These are phyloP conservation scores for Cryptosporidium ubiquitum DNA, from an alignment of 169 alveolate species.

Conservation along the genomic window DNA sequence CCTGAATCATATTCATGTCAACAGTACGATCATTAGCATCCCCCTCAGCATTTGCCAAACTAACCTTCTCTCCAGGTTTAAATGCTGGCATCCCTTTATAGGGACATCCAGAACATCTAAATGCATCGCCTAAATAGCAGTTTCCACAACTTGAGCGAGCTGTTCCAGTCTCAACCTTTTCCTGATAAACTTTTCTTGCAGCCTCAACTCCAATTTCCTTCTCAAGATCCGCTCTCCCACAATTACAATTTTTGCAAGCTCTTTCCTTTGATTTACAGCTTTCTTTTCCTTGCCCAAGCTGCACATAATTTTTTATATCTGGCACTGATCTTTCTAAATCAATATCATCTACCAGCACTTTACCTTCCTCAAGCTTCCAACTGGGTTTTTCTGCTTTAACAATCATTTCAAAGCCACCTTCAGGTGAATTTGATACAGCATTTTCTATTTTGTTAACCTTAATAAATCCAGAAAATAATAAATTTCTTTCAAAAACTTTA, in stretches of 20 bases:
- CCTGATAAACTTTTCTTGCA: conserved; percentile 80
- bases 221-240: conserved; percentile 92
- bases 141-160: conserved; percentile 89
- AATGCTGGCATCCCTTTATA: conserved; percentile 94
- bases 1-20: conserved; percentile 16
- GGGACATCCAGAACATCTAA: conserved; percentile 94
- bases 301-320: conserved; percentile 31
- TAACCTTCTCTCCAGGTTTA: conserved; percentile 91
- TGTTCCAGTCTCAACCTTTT: conserved; percentile 83
- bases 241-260: conserved; percentile 94
- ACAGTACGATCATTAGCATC: background rate
- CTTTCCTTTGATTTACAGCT: conserved; percentile 90
- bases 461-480: conserved; percentile 55
- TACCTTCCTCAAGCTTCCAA: conserved; percentile 51
- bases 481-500: conserved; percentile 2
- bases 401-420: background rate
- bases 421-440: background rate
- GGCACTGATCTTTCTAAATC: conserved; percentile 50
- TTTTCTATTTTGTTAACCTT: conserved; percentile 11
- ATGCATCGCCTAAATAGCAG: conserved; percentile 95
- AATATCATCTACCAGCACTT: conserved; percentile 39
- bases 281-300: conserved; percentile 76
- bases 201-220: conserved; percentile 82
- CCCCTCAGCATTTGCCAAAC: conserved; percentile 34
- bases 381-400: conserved; percentile 19